Conservation (phyloP, 768 basidiomycete genomes). For the Mycena maculata region DNA sequence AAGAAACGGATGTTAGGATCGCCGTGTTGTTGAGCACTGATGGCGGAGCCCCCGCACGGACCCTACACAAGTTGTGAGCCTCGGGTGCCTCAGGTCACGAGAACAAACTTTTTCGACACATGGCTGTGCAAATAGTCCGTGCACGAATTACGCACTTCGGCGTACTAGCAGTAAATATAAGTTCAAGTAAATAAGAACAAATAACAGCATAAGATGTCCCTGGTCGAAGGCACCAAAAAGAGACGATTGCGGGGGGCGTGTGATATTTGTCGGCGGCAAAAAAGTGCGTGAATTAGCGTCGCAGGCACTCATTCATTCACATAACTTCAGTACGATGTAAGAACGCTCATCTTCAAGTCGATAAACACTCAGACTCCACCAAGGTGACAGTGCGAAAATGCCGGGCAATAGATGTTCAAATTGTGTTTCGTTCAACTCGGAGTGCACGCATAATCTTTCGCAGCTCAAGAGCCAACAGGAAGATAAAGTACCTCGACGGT, state of each 20-base stretch:
- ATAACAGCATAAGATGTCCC: neutral
- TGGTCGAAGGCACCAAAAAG: conserved; percentile 15
- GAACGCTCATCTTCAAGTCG: too few relatives aligned
- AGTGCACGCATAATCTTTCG: conserved; percentile 25
- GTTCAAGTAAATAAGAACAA: too few relatives aligned
- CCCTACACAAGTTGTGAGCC: too few relatives aligned
- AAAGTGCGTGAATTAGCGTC: conserved; percentile 1
- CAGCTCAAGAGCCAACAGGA: conserved; percentile 18
- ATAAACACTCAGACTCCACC: neutral
- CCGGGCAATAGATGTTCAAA: conserved; percentile 20
- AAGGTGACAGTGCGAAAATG: conserved; percentile 26
- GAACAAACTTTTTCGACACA: too few relatives aligned
- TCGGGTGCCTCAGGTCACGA: too few relatives aligned
- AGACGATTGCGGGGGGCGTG: conserved; percentile 18
- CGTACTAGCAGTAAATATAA: too few relatives aligned
- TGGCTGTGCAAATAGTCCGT: too few relatives aligned
- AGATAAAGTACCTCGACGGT: conserved; percentile 20
- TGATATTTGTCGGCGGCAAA: conserved; percentile 25
- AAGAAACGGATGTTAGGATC: neutral
- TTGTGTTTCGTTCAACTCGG: conserved; percentile 28
- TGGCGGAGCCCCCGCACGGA: too few relatives aligned
- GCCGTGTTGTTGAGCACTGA: neutral
- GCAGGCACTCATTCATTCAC: neutral
- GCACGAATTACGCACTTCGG: too few relatives aligned
- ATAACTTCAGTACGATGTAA: conserved; percentile 20